Evolutionary conservation across 495 filamentous ascomycete genomes (phyloP).

Genomic region (Astrothelium subdiscretum): DNA sequence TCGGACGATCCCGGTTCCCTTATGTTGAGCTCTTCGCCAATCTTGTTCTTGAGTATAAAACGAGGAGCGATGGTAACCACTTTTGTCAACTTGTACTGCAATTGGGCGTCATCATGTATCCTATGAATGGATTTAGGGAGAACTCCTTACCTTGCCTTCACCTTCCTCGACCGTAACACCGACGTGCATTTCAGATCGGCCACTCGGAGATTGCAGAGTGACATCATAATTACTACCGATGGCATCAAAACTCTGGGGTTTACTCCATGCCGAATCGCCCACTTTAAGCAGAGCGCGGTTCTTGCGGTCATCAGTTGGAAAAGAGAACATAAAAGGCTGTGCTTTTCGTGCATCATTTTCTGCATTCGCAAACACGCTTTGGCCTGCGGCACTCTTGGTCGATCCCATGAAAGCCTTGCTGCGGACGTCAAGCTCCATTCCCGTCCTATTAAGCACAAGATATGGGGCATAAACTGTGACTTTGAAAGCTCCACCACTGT

Average conservation of each 20-base stretch:
- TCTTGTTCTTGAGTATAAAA: slow-evolving; percentile 88
- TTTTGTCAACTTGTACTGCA: slow-evolving; percentile 78
- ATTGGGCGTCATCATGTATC: slow-evolving; percentile 2
- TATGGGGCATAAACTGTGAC: slow-evolving; percentile 90
- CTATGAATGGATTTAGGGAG: not conserved
- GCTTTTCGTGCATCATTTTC: slow-evolving; percentile 49
- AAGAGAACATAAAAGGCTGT: slow-evolving; percentile 93
- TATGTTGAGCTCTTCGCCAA: slow-evolving; percentile 75
- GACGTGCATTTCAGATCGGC: slow-evolving; percentile 72
- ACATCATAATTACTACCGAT: slow-evolving; percentile 86
- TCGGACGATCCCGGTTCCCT: slow-evolving; percentile 82
- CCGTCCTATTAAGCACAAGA: slow-evolving; percentile 89
- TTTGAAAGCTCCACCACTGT: slow-evolving; percentile 93
- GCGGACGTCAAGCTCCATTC: slow-evolving; percentile 75
- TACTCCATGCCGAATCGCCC: slow-evolving; percentile 86
- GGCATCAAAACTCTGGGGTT: slow-evolving; percentile 95
- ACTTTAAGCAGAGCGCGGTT: slow-evolving; percentile 82
- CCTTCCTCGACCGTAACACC: slow-evolving; percentile 82
- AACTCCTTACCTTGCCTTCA: slow-evolving; percentile 55
- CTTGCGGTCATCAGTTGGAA: slow-evolving; percentile 67
- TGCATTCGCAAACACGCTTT: slow-evolving; percentile 46
- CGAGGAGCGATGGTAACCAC: slow-evolving; percentile 87
- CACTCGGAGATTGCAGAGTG: slow-evolving; percentile 57
- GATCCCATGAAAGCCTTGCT: slow-evolving; percentile 78
- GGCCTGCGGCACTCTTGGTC: slow-evolving; percentile 61